Percentiles rank a stretch among this genome's conserved stretches.
Evolutionary conservation across 768 basidiomycete species (phyloP).

Genomic region (Suillus tomentosus): DNA sequence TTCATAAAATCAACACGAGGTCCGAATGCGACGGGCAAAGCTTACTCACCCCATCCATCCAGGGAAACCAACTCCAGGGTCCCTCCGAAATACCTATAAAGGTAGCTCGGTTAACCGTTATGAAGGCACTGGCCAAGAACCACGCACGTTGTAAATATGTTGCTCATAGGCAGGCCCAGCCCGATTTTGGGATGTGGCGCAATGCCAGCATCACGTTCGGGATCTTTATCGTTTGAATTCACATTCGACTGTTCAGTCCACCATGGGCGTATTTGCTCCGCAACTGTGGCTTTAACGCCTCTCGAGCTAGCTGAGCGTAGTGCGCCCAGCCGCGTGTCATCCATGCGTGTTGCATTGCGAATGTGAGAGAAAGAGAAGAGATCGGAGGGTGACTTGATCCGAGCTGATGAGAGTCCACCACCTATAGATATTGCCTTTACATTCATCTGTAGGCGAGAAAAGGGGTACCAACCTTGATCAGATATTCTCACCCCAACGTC

Average conservation of each 20-base stretch:
- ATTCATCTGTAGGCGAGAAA: slow-evolving; percentile 11
- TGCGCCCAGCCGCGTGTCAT: slow-evolving; percentile 66
- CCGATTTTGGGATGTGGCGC: slow-evolving; percentile 69
- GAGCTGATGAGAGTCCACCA: slow-evolving; percentile 62
- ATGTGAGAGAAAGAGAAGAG: slow-evolving; percentile 90
- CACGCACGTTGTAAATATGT: slow-evolving; percentile 78
- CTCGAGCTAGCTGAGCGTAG: slow-evolving; percentile 61
- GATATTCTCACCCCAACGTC: slow-evolving; percentile 83
- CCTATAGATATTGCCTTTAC: slow-evolving; percentile 43
- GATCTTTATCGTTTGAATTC: slow-evolving; percentile 32
- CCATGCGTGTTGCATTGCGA: slow-evolving; percentile 71
- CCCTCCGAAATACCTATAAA: slow-evolving; percentile 76
- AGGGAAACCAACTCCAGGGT: slow-evolving; percentile 75
- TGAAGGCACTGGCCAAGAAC: slow-evolving; percentile 1
- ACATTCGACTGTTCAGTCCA: slow-evolving; percentile 23
- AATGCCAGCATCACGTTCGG: slow-evolving; percentile 46
- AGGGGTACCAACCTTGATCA: slow-evolving; percentile 68
- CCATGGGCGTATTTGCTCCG: slow-evolving; percentile 70
- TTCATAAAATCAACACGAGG: slow-evolving; percentile 28
- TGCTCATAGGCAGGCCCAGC: slow-evolving; percentile 86
- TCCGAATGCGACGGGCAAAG: neutral
- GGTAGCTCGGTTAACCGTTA: neutral
- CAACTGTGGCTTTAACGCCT: slow-evolving; percentile 76
- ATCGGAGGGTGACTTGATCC: slow-evolving; percentile 67
- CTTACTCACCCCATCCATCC: slow-evolving; percentile 79